phyloP scores from a whole-genome alignment of 306 rosid species.

The Corylus americana region DNA sequence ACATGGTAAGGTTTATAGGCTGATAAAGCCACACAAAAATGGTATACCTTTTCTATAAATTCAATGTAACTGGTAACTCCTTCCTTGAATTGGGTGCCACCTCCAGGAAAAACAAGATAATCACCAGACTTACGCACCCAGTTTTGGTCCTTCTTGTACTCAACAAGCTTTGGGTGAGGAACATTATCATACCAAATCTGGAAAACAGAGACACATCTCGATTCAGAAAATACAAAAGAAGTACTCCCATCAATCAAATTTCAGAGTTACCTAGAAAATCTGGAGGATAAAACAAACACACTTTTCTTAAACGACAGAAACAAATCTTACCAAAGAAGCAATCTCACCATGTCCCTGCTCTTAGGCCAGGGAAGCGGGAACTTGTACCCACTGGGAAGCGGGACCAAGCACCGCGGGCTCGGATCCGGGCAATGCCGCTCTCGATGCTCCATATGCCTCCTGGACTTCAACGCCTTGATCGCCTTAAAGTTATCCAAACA shows the following conservation, averaged over 20 bases:
- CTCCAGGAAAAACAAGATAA: slow-evolving; percentile 84
- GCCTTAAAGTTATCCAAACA: slow-evolving; percentile 78
- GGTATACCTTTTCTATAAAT: slow-evolving; percentile 64
- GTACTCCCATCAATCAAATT: not conserved
- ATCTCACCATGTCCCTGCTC: slow-evolving; percentile 99
- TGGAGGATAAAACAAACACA: not conserved
- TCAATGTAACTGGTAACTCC: slow-evolving; percentile 70
- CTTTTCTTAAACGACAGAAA: slow-evolving; percentile 5
- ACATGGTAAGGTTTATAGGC: not conserved
- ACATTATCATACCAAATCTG: slow-evolving; percentile 91
- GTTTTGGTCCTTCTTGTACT: slow-evolving; percentile 91
- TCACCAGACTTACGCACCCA: slow-evolving; percentile 83
- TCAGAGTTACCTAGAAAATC: not conserved
- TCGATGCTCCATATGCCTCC: slow-evolving; percentile 94
- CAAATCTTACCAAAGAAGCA: slow-evolving; percentile 63
- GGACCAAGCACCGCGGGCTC: slow-evolving; percentile 56
- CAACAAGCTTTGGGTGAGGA: slow-evolving; percentile 90
- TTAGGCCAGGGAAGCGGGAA: slow-evolving; percentile 80
- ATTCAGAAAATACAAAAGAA: not conserved
- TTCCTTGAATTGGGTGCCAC: slow-evolving; percentile 97
- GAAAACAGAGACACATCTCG: slow-evolving; percentile 9
- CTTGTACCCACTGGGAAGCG: slow-evolving; percentile 71
- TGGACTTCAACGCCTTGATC: slow-evolving; percentile 62
- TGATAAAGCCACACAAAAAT: slow-evolving; percentile 1
- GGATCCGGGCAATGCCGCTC: slow-evolving; percentile 83